phyloP scores from a whole-genome alignment of 2,329 filamentous ascomycete genomes.

The Calycina marina region DNA sequence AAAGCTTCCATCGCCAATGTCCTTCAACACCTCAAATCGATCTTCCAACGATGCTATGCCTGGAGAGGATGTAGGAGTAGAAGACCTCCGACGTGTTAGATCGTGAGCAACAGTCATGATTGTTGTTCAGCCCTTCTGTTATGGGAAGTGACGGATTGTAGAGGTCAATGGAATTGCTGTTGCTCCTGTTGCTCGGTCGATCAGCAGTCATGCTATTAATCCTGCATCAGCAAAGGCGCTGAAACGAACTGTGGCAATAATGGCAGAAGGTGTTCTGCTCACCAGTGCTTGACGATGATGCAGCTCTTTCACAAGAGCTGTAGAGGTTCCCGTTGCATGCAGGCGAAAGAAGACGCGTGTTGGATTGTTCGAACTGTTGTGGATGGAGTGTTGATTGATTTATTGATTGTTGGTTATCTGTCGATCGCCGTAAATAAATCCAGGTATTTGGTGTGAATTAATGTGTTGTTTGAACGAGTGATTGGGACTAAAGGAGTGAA shows the following conservation, averaged over 20 bases:
- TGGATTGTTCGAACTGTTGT: slow-evolving; percentile 4
- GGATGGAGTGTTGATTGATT: neutral
- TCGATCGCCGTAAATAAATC: too few species aligned
- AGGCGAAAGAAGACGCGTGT: slow-evolving; percentile 11
- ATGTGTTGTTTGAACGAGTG: neutral
- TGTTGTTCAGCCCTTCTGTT: slow-evolving; percentile 7
- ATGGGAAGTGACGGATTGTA: slow-evolving; percentile 2
- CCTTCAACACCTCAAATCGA: slow-evolving; percentile 91
- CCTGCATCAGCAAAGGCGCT: slow-evolving; percentile 7
- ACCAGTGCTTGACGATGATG: slow-evolving; percentile 12
- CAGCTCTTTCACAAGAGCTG: slow-evolving; percentile 22
- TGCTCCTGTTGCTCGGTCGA: slow-evolving; percentile 5
- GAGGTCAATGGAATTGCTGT: slow-evolving; percentile 1
- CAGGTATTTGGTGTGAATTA: neutral
- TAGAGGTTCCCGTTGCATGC: slow-evolving; percentile 21
- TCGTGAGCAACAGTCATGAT: slow-evolving; percentile 70
- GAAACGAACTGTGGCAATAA: neutral
- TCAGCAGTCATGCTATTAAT: slow-evolving; percentile 9
- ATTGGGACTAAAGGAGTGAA: slow-evolving; percentile 6
- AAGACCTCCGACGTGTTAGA: slow-evolving; percentile 52
- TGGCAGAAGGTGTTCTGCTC: slow-evolving; percentile 4
- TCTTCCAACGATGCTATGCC: slow-evolving; percentile 61
- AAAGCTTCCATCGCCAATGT: slow-evolving; percentile 97
- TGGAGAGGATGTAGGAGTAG: slow-evolving; percentile 26
- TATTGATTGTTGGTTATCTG: too few species aligned